phyloP scores from a whole-genome alignment of 352 stramenopile species.

The Pythium plurisporium region DNA sequence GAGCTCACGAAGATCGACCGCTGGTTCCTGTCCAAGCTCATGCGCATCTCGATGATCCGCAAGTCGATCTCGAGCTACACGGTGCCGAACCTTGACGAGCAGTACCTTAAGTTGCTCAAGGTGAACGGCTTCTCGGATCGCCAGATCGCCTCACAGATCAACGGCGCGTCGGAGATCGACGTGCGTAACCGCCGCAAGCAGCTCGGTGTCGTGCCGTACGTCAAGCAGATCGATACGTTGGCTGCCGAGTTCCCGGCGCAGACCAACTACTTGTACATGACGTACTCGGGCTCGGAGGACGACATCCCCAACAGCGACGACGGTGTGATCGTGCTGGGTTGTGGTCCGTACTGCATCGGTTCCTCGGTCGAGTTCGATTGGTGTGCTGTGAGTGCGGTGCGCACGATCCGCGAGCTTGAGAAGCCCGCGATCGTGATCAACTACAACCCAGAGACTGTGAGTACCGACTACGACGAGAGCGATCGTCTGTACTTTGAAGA shows the following conservation, averaged over 20 bases:
- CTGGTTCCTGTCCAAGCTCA: constrained; percentile 97
- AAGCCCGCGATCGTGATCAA: constrained; percentile 99
- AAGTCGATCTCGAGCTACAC: constrained; percentile 73
- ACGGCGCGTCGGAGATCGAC: constrained; percentile 74
- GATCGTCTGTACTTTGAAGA: constrained; percentile 99
- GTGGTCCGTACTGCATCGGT: constrained; percentile 98
- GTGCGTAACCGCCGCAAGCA: constrained; percentile 59
- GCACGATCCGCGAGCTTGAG: constrained; percentile 88
- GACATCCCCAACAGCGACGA: constrained; percentile 84
- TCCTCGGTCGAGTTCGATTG: constrained; percentile 99
- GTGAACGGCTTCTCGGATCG: constrained; percentile 90
- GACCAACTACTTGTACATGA: constrained; percentile 99
- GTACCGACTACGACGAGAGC: constrained; percentile 99
- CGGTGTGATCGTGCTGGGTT: constrained; percentile 97
- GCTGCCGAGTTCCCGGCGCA: constrained; percentile 97
- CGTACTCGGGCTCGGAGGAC: constrained; percentile 94
- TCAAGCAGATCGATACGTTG: constrained; percentile 99
- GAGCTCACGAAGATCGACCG: constrained; percentile 99
- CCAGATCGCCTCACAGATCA: constrained; percentile 83
- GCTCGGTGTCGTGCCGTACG: constrained; percentile 89
- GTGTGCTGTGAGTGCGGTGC: constrained; percentile 95
- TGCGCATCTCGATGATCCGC: constrained; percentile 78
- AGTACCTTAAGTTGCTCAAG: constrained; percentile 73
- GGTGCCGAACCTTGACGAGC: constrained; percentile 37
- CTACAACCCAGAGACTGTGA: constrained; percentile 99